These are phyloP conservation scores for Suillus spraguei DNA, from an alignment of 768 basidiomycete species.

Conservation along the genomic window DNA sequence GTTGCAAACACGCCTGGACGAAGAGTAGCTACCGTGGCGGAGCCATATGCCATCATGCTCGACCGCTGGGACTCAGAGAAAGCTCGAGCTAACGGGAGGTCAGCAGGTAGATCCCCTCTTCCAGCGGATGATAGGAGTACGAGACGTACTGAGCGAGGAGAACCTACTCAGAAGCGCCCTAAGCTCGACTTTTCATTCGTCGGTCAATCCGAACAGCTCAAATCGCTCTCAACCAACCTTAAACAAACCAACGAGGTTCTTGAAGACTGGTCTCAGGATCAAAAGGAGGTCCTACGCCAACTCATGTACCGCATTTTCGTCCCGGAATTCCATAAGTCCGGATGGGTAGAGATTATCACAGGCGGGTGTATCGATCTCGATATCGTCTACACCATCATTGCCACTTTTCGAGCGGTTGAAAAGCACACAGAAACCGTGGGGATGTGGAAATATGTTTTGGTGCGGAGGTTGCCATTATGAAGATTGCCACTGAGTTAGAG, in stretches of 20 bases:
- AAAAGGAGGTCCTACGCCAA: background rate
- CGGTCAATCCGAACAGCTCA: background rate
- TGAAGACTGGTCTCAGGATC: background rate
- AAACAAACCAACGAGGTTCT: background rate
- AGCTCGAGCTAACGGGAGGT: background rate
- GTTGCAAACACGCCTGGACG: background rate
- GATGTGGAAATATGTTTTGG: background rate
- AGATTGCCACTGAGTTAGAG: background rate
- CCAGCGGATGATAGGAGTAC: background rate
- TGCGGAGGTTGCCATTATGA: background rate
- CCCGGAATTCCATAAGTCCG: constrained; percentile 27
- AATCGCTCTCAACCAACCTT: background rate
- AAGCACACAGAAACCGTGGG: constrained; percentile 21
- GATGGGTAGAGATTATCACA: constrained; percentile 29
- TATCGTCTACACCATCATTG: constrained; percentile 22
- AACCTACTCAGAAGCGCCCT: background rate
- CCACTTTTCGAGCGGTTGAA: constrained; percentile 16
- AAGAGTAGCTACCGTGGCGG: background rate
- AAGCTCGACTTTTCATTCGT: constrained; percentile 12
- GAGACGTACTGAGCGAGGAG: background rate
- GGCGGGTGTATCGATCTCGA: constrained; percentile 33
- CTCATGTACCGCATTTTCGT: background rate
- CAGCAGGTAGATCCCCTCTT: background rate
- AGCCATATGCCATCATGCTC: background rate
- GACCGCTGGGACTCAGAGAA: background rate